Base-by-base conservation (phyloP, 306 rosid genomes). In the Gynostemma pentaphyllum region DNA sequence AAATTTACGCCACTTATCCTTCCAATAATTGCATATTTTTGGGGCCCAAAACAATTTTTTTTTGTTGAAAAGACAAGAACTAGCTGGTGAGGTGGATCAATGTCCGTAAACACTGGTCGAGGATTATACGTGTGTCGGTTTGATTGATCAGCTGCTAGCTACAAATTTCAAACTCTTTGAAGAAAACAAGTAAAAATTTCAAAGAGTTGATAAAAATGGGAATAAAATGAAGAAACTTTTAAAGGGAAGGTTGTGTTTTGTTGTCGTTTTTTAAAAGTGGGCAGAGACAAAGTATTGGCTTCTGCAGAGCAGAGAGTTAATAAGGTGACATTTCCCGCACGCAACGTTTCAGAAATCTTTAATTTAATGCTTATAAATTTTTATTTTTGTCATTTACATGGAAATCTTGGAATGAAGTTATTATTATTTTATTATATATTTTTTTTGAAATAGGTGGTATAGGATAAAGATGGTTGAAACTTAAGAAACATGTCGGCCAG, bases 321-420 rank as follows among this genome's bases (percentile, higher is more conserved):
- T 16, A 72, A 72, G 76, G 59, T 73, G 75, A 64, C 77, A 59
- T 64, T 68, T 41, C 70, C 79, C 73, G 64, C 79, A 70, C 77
- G 75, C 79, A 74, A 76, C 69, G 70, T 73, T 71, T 76, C 69
- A 50, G 50, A 70, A 62, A 39, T 39, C n/a, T n/a, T n/a, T n/a
- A n/a, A n/a, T 45, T 64, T 37, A 63, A 27, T 4, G 9, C 36
- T 50, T 2, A n/a, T 13, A 14, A 52, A 27, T 14, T 50, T 14
- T 4, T 44, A 14, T 15, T 3, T 2, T 45, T 45, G 12, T 7
- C 51, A 16, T n/a, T 18, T n/a, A 9, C 11, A 6, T 45, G 51
- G 26, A 45, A 45, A 45, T 45, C 12, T 45, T 10, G 26, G 23
- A 10, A 24, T 45, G 14, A 9, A 39, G 12, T 2, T 3, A 10